Percentiles rank a stretch among this genome's conserved stretches.
Evolutionary conservation across 805 yeast genomes (phyloP).

Genomic region (Suhomyces sp.): DNA sequence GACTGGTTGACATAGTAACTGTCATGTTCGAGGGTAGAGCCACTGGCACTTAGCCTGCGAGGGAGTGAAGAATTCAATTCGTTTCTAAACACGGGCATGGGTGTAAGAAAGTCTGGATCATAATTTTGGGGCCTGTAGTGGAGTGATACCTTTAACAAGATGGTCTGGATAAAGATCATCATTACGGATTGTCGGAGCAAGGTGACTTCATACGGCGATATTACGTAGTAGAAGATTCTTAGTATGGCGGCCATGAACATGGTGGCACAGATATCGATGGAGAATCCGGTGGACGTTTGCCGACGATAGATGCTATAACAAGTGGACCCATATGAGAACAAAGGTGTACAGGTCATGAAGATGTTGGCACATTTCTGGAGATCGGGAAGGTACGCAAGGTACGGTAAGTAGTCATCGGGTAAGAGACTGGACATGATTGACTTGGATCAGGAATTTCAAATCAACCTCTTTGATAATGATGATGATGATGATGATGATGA

Average conservation of each 20-base stretch:
- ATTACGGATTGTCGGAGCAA: slow-evolving; percentile 74
- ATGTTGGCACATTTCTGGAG: slow-evolving; percentile 59
- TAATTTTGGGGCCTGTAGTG: slow-evolving; percentile 47
- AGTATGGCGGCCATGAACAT: slow-evolving; percentile 78
- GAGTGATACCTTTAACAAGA: slow-evolving; percentile 63
- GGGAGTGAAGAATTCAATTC: slow-evolving; percentile 27
- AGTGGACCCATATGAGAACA: slow-evolving; percentile 85
- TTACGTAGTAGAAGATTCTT: slow-evolving; percentile 72
- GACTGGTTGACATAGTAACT: slow-evolving; percentile 12
- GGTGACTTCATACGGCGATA: slow-evolving; percentile 79
- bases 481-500: no score
- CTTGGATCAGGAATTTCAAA: slow-evolving; percentile 2
- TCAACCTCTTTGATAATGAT: no score
- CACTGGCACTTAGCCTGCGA: slow-evolving; percentile 14
- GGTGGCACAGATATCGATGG: slow-evolving; percentile 90
- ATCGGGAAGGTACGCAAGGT: slow-evolving; percentile 28
- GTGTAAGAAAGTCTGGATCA: slow-evolving; percentile 32
- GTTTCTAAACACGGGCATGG: slow-evolving; percentile 27
- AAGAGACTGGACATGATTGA: slow-evolving; percentile 10
- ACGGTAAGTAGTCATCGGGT: slow-evolving; percentile 22
- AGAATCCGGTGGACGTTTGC: slow-evolving; percentile 73
- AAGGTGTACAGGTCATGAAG: slow-evolving; percentile 76
- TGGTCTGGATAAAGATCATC: slow-evolving; percentile 79
- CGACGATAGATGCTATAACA: slow-evolving; percentile 63
- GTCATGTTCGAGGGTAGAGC: slow-evolving; percentile 16